These are phyloP conservation scores for Vinca minor DNA, from an alignment of 257 asterid genomes.

Conservation along the genomic window DNA sequence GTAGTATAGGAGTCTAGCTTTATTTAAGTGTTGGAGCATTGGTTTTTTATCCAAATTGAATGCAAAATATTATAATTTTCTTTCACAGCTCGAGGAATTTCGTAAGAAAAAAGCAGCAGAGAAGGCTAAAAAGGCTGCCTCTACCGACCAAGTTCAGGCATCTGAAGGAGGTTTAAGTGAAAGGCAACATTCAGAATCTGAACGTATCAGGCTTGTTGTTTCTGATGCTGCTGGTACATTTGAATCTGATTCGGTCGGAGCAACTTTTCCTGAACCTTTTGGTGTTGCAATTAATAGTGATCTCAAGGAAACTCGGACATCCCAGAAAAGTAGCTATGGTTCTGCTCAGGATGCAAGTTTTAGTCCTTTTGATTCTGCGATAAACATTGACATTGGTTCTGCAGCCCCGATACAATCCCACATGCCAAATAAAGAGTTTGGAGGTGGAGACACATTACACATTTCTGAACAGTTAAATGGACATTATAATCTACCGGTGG, in stretches of 20 bases:
- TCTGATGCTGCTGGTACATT: conserved; percentile 48
- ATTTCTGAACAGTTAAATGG: conserved; percentile 24
- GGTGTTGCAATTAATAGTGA: conserved; percentile 26
- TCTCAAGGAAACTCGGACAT: conserved; percentile 28
- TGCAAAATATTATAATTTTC: neutral
- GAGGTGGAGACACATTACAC: conserved; percentile 27
- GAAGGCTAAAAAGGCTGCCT: conserved; percentile 51
- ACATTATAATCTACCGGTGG: conserved; percentile 22
- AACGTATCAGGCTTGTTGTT: conserved; percentile 30
- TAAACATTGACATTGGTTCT: conserved; percentile 17
- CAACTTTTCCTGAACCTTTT: conserved; percentile 26
- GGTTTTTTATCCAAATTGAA: neutral
- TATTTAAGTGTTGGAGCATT: neutral
- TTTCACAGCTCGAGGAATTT: conserved; percentile 72
- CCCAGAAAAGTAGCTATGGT: conserved; percentile 25
- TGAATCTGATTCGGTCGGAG: conserved; percentile 45
- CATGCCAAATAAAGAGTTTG: conserved; percentile 31
- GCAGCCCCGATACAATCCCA: conserved; percentile 20
- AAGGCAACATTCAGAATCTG: conserved; percentile 38
- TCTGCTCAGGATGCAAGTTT: conserved; percentile 22
- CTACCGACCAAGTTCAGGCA: conserved; percentile 31
- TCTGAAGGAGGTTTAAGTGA: conserved; percentile 37
- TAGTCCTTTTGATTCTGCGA: conserved; percentile 24
- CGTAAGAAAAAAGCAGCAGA: conserved; percentile 83
- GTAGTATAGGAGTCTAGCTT: neutral